These are phyloP conservation scores for Noccaea bulbosa DNA, from an alignment of 345 rosid genomes.

Conservation along the genomic window DNA sequence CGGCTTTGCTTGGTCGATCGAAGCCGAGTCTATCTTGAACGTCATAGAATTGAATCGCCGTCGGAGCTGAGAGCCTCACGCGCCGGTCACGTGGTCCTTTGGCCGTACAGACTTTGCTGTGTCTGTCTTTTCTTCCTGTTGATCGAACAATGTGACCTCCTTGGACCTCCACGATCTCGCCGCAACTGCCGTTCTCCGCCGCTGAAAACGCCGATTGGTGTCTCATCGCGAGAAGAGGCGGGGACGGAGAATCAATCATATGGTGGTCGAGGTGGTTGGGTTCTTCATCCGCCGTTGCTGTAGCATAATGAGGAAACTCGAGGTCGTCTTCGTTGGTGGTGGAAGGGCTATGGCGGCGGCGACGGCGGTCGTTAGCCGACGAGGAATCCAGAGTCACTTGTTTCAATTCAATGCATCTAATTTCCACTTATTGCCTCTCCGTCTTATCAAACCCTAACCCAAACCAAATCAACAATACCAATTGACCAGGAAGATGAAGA, in stretches of 20 bases:
- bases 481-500: background rate
- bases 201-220: constrained; percentile 39
- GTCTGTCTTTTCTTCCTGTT: constrained; percentile 83
- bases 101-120: constrained; percentile 92
- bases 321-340: constrained; percentile 21
- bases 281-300: constrained; percentile 41
- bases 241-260: constrained; percentile 56
- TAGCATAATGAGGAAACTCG: constrained; percentile 40
- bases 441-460: background rate
- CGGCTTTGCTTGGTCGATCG: constrained; percentile 96
- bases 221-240: constrained; percentile 51
- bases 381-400: constrained; percentile 36
- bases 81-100: constrained; percentile 97
- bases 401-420: background rate
- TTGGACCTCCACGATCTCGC: constrained; percentile 89
- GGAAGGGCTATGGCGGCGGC: constrained; percentile 28
- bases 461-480: background rate
- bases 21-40: constrained; percentile 93
- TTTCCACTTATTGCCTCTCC: constrained; percentile 6
- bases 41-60: constrained; percentile 97
- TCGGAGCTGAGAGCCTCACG: constrained; percentile 88
- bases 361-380: constrained; percentile 30
- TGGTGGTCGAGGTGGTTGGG: constrained; percentile 51
- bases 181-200: constrained; percentile 50
- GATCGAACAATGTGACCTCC: constrained; percentile 97